Conservation (phyloP, 768 basidiomycete species). For the Atractiella rhizophila region DNA sequence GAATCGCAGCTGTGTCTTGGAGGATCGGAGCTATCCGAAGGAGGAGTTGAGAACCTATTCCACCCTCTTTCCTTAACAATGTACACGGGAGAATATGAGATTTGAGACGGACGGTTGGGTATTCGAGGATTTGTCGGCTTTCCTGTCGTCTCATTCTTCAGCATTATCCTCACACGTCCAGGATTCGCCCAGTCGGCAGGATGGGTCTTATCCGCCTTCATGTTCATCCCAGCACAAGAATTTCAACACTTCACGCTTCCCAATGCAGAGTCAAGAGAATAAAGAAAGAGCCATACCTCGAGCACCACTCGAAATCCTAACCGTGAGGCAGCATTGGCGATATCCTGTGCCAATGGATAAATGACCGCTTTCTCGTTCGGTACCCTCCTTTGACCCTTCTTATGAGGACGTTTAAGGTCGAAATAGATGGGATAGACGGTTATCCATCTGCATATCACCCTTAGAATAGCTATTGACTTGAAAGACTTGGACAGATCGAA, state of each 20-base stretch:
- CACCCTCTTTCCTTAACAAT: too few species aligned
- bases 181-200: slow-evolving; percentile 2
- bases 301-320: neutral
- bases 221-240: too few species aligned
- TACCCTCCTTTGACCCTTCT: neutral
- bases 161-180: neutral
- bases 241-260: neutral
- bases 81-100: too few species aligned
- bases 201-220: neutral
- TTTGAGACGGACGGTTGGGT: neutral
- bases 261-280: neutral
- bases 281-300: neutral
- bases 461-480: neutral
- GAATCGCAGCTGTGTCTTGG: too few species aligned
- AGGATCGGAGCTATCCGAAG: too few species aligned
- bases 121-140: neutral
- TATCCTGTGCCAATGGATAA: neutral
- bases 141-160: neutral
- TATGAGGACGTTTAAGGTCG: neutral
- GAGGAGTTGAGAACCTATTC: too few species aligned
- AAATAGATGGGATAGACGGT: slow-evolving; percentile 1
- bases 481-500: neutral
- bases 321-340: neutral
- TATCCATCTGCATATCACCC: neutral
- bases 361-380: neutral